Evolutionary conservation across 192 early-diverging fungal species (phyloP), one percentile per base, ranked within the genome.

Genomic region (Kickxella alabastrina): DNA sequence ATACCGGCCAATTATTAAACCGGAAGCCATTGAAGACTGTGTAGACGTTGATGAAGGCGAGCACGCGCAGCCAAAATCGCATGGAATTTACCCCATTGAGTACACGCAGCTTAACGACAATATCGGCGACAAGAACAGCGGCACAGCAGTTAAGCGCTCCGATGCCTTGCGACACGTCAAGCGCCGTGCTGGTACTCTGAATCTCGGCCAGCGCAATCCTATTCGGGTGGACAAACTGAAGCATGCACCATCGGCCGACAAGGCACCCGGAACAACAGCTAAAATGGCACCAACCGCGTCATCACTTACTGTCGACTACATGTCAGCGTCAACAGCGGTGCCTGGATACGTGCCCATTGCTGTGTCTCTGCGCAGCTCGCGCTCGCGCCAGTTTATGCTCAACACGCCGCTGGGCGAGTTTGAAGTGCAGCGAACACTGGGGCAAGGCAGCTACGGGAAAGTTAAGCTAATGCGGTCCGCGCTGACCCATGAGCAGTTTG

Each of bases 401-500:
- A 56, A 67, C 48, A 79, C 77, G 25, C 77, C 77, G 10, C 50
- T 79, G 41, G 77, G 77, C 17, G 77, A 79, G 28, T 79, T 71
- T 37, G 63, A 75, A 28, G 48, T 79, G 0, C 41, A 54, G 21
- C 43, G 61, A 0, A 71, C 67, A 3, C 49, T 79, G 15, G 77
- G 77, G 3, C 71, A 74, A 43, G 77, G 77, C 36, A 75, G 71
- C 63, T 79, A 79, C 60, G 77, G 77, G 49, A 79, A 79, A 40
- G 77, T 79, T 46, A 74, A 75, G 49, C 67, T 79, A 23, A 71
- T 75, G 58, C 62, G 67, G 18, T 68, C 63, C 10, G 61, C 71
- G n/a, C 59, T 79, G 37, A 75, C 62, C 10, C 17, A 55, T 31
- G 62, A 69, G 60, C 66, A 65, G n/a, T 62, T 70, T 21, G 77